phyloP scores from a whole-genome alignment of 768 basidiomycete genomes.

The Clavaria fumosa region DNA sequence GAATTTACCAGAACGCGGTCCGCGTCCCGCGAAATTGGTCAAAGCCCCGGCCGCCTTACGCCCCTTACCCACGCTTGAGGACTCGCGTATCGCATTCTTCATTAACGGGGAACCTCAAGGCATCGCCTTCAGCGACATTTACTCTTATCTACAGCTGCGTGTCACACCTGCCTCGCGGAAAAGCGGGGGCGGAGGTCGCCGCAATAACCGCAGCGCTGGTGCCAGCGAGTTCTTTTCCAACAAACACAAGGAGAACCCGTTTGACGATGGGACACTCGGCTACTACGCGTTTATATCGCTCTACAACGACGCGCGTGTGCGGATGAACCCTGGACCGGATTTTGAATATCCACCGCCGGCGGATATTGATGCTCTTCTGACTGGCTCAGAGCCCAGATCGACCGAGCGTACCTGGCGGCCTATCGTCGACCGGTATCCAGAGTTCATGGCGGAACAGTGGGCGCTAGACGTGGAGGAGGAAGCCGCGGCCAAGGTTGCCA shows the following conservation, averaged over 20 bases:
- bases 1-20: slow-evolving; percentile 43
- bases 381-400: slow-evolving; percentile 14
- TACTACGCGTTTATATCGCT: slow-evolving; percentile 93
- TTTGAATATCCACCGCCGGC: slow-evolving; percentile 70
- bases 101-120: slow-evolving; percentile 80
- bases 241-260: slow-evolving; percentile 70
- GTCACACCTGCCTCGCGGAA: slow-evolving; percentile 45
- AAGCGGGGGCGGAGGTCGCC: slow-evolving; percentile 38
- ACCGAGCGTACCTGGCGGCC: slow-evolving; percentile 55
- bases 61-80: slow-evolving; percentile 49
- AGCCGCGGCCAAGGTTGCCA: slow-evolving; percentile 38
- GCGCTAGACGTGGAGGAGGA: slow-evolving; percentile 66
- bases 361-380: slow-evolving; percentile 57
- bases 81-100: slow-evolving; percentile 77
- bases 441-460: slow-evolving; percentile 78
- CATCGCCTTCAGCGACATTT: slow-evolving; percentile 73
- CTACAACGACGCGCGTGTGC: slow-evolving; percentile 78
- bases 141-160: slow-evolving; percentile 77
- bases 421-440: slow-evolving; percentile 67
- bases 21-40: slow-evolving; percentile 16
- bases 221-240: too few relatives aligned
- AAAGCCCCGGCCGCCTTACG: slow-evolving; percentile 30
- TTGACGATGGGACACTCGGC: slow-evolving; percentile 89
- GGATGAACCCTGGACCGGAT: slow-evolving; percentile 77
- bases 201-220: slow-evolving; percentile 32